Evolutionary conservation across 768 basidiomycete genomes (phyloP), one percentile per base, ranked within the genome.

Genomic region (Porpolomopsis calyptriformis): DNA sequence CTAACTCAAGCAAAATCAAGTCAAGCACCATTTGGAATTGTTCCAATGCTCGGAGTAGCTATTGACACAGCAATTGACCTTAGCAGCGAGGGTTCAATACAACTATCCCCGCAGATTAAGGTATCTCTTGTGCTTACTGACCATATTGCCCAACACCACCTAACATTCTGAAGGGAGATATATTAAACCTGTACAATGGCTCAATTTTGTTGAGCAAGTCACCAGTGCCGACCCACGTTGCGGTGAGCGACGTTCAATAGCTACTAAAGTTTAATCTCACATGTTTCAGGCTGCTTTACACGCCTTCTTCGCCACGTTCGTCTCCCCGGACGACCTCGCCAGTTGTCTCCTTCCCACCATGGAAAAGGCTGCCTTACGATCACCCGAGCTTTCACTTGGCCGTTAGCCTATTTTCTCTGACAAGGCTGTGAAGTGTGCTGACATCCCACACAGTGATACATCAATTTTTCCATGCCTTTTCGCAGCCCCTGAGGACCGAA

Each of bases 291-390:
- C 55, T n/a, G 69, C 77, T 34, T 66, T 83, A 16, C 57, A 71
- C 49, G 82, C 80, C 50, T 84, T 89, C 59, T 72, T 88, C 48
- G 56, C 62, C 2, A 69, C 63, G 0, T 75, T 70, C 41, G 58
- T 87, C 3, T 64, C 65, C 1, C 57, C 67, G 0, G 68, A 73
- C 0, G 78, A 82, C 29, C 63, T 91, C 23, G 59, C 60, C 1
- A 60, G 65, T 4, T 61, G 64, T 0, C 65, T 93, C 36, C 62
- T 92, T 0, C 87, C 89, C 0, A 70, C 71, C 0, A 76, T 87
- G 29, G 90, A 93, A 57, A 90, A 89, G 53, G 77, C 85, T 1
- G 58, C 94, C 6, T 63, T 89, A 8, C 78, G 88, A 22, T 84
- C 85, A 1, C 90, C 93, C 0, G 92, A 94, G 60, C 68, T 76